Percentiles rank a stretch among this genome's conserved stretches.
Conservation (phyloP, 257 asterid genomes). For the Haberlea rhodopensis region DNA sequence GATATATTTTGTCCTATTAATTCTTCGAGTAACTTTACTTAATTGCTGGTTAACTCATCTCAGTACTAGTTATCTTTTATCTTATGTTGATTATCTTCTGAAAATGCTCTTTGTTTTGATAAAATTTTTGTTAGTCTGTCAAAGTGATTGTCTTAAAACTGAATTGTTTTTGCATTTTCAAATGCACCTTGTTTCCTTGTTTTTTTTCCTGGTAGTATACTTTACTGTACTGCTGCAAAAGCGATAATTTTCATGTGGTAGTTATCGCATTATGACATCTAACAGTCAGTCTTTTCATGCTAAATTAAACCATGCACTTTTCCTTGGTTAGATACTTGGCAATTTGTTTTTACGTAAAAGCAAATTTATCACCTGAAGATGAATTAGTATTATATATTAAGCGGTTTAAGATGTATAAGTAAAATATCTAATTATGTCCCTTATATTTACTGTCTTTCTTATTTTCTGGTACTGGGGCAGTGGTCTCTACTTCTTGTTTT, state of each 20-base stretch:
- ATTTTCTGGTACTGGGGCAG: too few relatives aligned
- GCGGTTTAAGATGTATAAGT: too few relatives aligned
- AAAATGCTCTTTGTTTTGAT: conserved; percentile 12
- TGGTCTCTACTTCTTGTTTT: neutral
- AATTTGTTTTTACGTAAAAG: conserved; percentile 10
- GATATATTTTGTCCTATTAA: too few relatives aligned
- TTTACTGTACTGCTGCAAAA: conserved; percentile 19
- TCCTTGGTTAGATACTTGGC: conserved; percentile 8
- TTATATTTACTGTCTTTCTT: neutral
- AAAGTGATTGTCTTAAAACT: conserved; percentile 3
- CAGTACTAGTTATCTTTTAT: neutral
- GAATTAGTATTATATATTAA: neutral
- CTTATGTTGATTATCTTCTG: conserved; percentile 16
- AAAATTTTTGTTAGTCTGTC: conserved; percentile 10
- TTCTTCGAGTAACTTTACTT: neutral
- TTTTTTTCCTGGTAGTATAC: too few relatives aligned
- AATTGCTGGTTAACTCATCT: neutral
- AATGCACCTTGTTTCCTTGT: neutral
- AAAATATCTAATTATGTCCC: too few relatives aligned
- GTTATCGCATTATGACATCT: conserved; percentile 7
- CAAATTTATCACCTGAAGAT: conserved; percentile 5
- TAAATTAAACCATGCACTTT: neutral
- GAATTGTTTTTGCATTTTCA: conserved; percentile 5
- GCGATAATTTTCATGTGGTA: neutral
- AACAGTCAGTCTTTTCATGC: conserved; percentile 3